These are phyloP conservation scores for Arxiozyma heterogenica DNA, from an alignment of 1,139 yeast species.

Conservation along the genomic window DNA sequence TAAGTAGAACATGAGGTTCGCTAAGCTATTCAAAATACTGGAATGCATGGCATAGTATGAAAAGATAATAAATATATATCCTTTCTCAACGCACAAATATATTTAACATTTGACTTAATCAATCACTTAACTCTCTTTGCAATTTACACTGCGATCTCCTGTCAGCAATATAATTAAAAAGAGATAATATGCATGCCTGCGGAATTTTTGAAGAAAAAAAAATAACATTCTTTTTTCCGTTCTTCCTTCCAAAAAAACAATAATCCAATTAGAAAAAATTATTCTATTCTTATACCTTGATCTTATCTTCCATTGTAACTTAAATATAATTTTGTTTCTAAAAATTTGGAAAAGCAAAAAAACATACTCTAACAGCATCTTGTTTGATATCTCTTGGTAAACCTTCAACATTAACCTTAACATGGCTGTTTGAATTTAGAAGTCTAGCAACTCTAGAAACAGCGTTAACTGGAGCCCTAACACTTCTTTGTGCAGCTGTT, in stretches of 20 bases:
- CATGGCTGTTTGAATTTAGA: constrained; percentile 51
- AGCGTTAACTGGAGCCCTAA: constrained; percentile 29
- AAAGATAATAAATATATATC: neutral
- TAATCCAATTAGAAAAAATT: neutral
- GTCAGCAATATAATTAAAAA: neutral
- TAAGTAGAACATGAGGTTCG: neutral
- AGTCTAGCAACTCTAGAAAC: constrained; percentile 37
- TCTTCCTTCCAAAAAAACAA: neutral
- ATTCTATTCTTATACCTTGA: neutral
- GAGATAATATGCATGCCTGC: neutral
- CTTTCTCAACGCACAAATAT: neutral
- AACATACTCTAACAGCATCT: constrained; percentile 77
- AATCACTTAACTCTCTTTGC: neutral
- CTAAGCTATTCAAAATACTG: neutral
- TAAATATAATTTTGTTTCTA: neutral
- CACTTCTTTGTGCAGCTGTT: constrained; percentile 14
- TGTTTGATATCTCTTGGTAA: constrained; percentile 72
- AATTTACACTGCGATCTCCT: neutral
- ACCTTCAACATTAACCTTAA: constrained; percentile 67
- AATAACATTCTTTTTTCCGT: too few species aligned
- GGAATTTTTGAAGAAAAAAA: neutral
- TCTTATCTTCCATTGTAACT: neutral
- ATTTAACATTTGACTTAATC: neutral
- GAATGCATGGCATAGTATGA: neutral
- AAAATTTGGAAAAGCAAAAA: neutral